Conservation (phyloP, 2,329 filamentous ascomycete species). For the Rhytidhysteron rufulum region DNA sequence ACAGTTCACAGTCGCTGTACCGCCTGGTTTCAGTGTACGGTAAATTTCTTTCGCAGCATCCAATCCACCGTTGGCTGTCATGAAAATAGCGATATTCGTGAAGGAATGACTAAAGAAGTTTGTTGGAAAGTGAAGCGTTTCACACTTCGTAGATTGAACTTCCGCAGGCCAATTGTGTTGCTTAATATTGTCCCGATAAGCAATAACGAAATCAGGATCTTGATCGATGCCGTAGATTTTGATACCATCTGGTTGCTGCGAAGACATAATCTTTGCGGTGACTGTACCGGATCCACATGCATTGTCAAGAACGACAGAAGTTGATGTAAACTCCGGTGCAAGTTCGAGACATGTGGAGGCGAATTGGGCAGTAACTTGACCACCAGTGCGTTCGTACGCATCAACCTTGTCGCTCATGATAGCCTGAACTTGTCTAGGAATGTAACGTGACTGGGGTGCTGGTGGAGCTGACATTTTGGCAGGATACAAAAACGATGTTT, state of each 20-base stretch:
- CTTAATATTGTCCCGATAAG: slow-evolving; percentile 8
- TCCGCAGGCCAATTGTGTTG: slow-evolving; percentile 21
- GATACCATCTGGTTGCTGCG: slow-evolving; percentile 7
- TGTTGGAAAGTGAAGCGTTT: slow-evolving; percentile 19
- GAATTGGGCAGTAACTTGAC: slow-evolving; percentile 22
- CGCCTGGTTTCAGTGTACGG: slow-evolving; percentile 36
- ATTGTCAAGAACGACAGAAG: slow-evolving; percentile 32
- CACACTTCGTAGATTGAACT: slow-evolving; percentile 11
- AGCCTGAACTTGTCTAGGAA: slow-evolving; percentile 20
- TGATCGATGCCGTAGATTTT: slow-evolving; percentile 29
- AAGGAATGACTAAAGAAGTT: slow-evolving; percentile 35
- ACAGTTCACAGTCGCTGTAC: slow-evolving; percentile 37
- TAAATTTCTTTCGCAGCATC: slow-evolving; percentile 35
- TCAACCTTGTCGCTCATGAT: slow-evolving; percentile 22
- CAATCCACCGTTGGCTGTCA: slow-evolving; percentile 24
- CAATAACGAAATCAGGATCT: slow-evolving; percentile 23
- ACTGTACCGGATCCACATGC: slow-evolving; percentile 30
- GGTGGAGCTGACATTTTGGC: neutral
- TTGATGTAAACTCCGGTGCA: slow-evolving; percentile 18
- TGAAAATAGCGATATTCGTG: slow-evolving; percentile 40
- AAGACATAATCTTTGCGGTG: slow-evolving; percentile 17
- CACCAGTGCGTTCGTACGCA: slow-evolving; percentile 28
- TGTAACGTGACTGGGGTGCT: neutral
- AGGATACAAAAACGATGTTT: too few species aligned
- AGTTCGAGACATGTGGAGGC: slow-evolving; percentile 24